Conservation (phyloP, 192 early-diverging fungal genomes). For the Umbelopsis vinacea region DNA sequence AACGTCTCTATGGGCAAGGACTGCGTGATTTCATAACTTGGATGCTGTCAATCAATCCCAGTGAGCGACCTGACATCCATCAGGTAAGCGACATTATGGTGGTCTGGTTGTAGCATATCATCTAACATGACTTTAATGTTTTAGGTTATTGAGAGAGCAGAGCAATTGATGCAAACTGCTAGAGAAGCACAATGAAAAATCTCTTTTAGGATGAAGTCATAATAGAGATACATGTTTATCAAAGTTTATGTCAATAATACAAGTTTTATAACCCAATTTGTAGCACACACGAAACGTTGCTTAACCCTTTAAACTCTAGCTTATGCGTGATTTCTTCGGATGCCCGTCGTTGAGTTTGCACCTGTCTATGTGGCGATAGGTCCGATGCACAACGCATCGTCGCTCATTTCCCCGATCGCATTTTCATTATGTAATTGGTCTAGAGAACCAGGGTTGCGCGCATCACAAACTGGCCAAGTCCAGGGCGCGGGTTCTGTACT, state of each 20-base stretch:
- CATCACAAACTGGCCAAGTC: no score
- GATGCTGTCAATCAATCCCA: slow-evolving; percentile 66
- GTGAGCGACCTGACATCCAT: slow-evolving; percentile 60
- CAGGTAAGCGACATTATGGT: slow-evolving; percentile 26
- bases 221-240: slow-evolving; percentile 1
- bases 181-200: neutral
- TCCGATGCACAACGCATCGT: no score
- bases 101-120: neutral
- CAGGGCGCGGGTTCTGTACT: no score
- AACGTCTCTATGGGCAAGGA: slow-evolving; percentile 55
- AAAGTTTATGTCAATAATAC: no score
- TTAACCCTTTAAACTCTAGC: neutral
- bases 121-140: neutral
- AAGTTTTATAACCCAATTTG: no score
- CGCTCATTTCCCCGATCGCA: no score
- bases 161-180: slow-evolving; percentile 4
- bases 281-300: neutral
- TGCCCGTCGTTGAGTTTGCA: neutral
- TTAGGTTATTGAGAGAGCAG: slow-evolving; percentile 20
- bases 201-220: neutral
- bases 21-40: slow-evolving; percentile 58
- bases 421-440: no score
- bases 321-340: neutral
- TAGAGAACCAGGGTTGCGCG: no score
- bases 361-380: no score